Evolutionary conservation across 2,329 filamentous ascomycete genomes (phyloP).

Genomic region (Plenodomus lindquistii): DNA sequence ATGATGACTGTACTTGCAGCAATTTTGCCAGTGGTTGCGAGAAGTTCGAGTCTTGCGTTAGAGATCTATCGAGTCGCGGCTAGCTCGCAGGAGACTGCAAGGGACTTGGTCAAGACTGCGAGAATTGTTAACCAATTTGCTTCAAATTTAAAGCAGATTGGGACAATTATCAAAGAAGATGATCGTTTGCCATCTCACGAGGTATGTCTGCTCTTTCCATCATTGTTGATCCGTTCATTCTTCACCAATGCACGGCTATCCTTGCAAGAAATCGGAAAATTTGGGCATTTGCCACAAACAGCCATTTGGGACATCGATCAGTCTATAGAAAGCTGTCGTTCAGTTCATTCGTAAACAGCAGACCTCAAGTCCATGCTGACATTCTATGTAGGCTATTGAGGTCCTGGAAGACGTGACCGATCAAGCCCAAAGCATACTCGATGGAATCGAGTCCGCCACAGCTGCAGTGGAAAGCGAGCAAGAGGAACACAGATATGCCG

Average conservation of each 20-base stretch:
- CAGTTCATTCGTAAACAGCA: neutral
- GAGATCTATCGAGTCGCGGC: constrained; percentile 39
- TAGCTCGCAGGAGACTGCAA: constrained; percentile 25
- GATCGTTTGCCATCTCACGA: constrained; percentile 42
- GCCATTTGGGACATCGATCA: neutral
- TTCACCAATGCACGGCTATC: no score
- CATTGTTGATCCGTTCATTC: neutral
- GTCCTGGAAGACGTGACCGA: constrained; percentile 39
- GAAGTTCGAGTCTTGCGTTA: constrained; percentile 39
- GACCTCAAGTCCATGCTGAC: constrained; percentile 6
- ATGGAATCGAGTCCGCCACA: constrained; percentile 32
- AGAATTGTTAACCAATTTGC: constrained; percentile 42
- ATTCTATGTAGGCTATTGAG: constrained; percentile 33
- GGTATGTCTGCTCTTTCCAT: constrained; percentile 20
- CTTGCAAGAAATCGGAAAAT: no score
- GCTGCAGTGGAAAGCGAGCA: constrained; percentile 8
- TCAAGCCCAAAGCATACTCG: constrained; percentile 34
- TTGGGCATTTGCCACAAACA: no score
- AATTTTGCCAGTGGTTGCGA: constrained; percentile 40
- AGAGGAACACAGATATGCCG: constrained; percentile 5
- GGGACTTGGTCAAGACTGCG: constrained; percentile 34
- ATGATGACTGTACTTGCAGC: constrained; percentile 42
- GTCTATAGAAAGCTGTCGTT: neutral
- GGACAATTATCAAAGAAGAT: constrained; percentile 44
- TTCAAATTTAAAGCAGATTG: constrained; percentile 44